Percentiles rank a stretch among this genome's conserved stretches.
Conservation (phyloP, 306 rosid species). For the Delonix regia region DNA sequence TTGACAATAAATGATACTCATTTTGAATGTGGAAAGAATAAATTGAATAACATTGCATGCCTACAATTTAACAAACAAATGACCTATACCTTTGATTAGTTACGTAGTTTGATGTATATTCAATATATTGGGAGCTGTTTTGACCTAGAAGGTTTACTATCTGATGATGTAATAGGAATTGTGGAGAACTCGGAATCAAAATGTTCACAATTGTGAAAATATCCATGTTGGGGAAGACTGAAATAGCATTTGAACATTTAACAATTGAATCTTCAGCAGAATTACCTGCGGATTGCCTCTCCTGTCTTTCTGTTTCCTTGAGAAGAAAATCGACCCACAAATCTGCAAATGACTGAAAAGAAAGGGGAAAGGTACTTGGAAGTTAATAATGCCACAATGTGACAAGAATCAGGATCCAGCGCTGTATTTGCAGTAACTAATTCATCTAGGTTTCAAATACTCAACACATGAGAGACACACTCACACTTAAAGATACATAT, state of each 20-base stretch:
- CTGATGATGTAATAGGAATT: conserved; percentile 72
- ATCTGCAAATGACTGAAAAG: conserved; percentile 83
- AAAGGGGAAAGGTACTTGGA: conserved; percentile 9
- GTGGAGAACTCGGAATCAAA: conserved; percentile 76
- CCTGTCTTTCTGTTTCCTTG: conserved; percentile 77
- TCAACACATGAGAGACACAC: neutral
- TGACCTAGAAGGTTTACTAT: conserved; percentile 42
- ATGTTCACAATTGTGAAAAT: conserved; percentile 47
- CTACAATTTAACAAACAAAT: conserved; percentile 45
- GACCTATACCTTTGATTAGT: conserved; percentile 62
- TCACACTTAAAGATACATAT: no score
- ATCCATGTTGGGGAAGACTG: conserved; percentile 39
- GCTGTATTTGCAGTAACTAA: neutral
- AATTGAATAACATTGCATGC: conserved; percentile 51
- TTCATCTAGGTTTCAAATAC: neutral
- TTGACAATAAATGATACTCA: conserved; percentile 26
- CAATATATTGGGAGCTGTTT: conserved; percentile 54
- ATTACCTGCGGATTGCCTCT: conserved; percentile 51
- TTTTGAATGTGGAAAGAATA: conserved; percentile 53
- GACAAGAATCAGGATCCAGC: neutral
- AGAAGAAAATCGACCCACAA: conserved; percentile 93
- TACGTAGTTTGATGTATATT: conserved; percentile 37
- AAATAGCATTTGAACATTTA: conserved; percentile 28
- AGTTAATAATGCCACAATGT: neutral
- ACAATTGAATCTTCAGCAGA: conserved; percentile 39